Conservation (phyloP, 1,284 basidiomycete species). For the Papiliotrema nemorosa region DNA sequence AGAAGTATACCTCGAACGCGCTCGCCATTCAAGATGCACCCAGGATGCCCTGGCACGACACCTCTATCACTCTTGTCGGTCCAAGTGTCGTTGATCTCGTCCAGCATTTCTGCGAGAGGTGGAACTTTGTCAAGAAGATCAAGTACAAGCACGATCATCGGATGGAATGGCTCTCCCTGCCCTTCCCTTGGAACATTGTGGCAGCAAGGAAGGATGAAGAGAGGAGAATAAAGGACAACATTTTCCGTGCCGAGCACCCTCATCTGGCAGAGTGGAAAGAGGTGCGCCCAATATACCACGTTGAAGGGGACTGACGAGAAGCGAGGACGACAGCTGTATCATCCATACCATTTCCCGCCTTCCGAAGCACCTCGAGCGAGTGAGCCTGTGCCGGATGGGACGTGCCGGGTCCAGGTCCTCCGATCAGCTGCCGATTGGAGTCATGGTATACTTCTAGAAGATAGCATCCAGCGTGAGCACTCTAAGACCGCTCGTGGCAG, state of each 20-base stretch:
- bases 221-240: slow-evolving; percentile 22
- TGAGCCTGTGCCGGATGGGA: slow-evolving; percentile 41
- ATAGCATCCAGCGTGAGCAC: slow-evolving; percentile 75
- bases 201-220: slow-evolving; percentile 28
- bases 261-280: slow-evolving; percentile 46
- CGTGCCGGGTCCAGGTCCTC: slow-evolving; percentile 51
- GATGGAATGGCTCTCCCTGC: slow-evolving; percentile 76
- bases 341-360: slow-evolving; percentile 49
- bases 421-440: slow-evolving; percentile 87
- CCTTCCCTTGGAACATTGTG: slow-evolving; percentile 55
- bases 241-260: slow-evolving; percentile 45
- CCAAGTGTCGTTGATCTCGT: slow-evolving; percentile 80
- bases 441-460: slow-evolving; percentile 79
- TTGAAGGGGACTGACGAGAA: slow-evolving; percentile 1
- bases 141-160: slow-evolving; percentile 52
- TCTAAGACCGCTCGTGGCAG: background rate
- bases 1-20: slow-evolving; percentile 70
- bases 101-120: slow-evolving; percentile 79
- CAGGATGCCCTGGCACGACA: slow-evolving; percentile 55
- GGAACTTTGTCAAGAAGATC: slow-evolving; percentile 50
- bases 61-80: slow-evolving; percentile 71
- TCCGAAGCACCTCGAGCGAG: slow-evolving; percentile 34
- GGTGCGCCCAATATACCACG: slow-evolving; percentile 11
- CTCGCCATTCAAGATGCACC: slow-evolving; percentile 67
- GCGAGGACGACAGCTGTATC: slow-evolving; percentile 39